Evolutionary conservation across 352 stramenopile species (phyloP).

Genomic region (Pythium aquatile): DNA sequence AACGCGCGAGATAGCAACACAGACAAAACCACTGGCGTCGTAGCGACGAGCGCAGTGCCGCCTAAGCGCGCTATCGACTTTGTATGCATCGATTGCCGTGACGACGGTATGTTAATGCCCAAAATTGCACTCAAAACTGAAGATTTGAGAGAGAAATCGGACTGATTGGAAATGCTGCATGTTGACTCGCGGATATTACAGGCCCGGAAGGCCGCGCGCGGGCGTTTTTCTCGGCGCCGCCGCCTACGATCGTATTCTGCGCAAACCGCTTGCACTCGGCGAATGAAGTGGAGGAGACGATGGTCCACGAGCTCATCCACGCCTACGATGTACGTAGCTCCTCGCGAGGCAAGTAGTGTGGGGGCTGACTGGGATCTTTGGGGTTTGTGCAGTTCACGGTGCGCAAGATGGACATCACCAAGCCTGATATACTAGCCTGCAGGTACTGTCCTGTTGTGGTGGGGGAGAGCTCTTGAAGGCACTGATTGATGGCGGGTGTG

Average conservation of each 20-base stretch:
- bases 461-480: no score
- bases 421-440: conserved; percentile 73
- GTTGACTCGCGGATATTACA: conserved; percentile 14
- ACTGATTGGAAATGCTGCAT: no score
- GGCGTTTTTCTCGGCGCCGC: conserved; percentile 81
- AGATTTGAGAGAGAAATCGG: no score
- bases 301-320: conserved; percentile 86
- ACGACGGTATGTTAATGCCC: conserved; percentile 40
- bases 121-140: no score
- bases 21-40: background rate
- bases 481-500: no score
- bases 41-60: background rate
- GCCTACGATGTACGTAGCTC: conserved; percentile 65
- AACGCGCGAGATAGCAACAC: conserved; percentile 23
- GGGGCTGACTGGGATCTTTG: background rate
- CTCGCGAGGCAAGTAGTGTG: background rate
- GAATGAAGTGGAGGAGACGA: conserved; percentile 75
- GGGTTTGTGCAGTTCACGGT: conserved; percentile 58
- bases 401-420: conserved; percentile 85
- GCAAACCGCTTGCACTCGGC: conserved; percentile 73
- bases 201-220: conserved; percentile 71
- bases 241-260: conserved; percentile 80
- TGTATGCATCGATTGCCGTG: conserved; percentile 72
- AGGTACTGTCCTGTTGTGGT: conserved; percentile 32
- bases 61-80: conserved; percentile 49